Base-by-base conservation (phyloP, 2,329 filamentous ascomycete species). In the Cladosporium sp. region DNA sequence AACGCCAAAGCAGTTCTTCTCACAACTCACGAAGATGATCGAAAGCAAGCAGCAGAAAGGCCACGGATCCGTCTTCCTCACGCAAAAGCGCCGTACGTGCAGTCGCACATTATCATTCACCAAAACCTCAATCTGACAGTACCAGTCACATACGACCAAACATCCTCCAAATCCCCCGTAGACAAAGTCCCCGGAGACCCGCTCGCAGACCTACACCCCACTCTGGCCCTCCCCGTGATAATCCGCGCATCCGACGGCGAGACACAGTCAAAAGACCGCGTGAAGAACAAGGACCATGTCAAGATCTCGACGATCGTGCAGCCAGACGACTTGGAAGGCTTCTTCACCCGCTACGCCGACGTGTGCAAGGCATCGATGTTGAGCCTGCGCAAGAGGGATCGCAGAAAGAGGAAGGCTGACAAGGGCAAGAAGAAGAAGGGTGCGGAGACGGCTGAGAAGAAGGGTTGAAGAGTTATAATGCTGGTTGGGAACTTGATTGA, bases 321-420 rank as follows among this genome's bases (percentile, higher is more conserved):
- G 64, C 87, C 90, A 0, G 86, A 89, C 65, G 87, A 90, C 5
- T 77, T 98, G 13, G 93, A 96, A 63, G 81, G 78, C 0, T 99
- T 99, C 75, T 99, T 93, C 77, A 81, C 83, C 32, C 85, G 87
- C 60, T 99, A 98, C 80, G 93, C 93, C 25, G 95, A 98, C 71
- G 85, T 93, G 3, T 97, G 93, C 80, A 97, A 96, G 82, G 82
- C 85, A 0, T 92, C 93, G 6, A 97, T 98, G 93, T 84, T 86
- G 58, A 89, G 89, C 8, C 76, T 99, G 79, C 98, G 97, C 86
- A 97, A 96, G 76, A 86, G 95, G 71, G 94, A 98, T 80, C 86
- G 93, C 75, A 96, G 90, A 79, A 94, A 92, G 84, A 88, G 89
- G 70, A 91, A 90, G 80, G 87, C 86, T 82, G 91, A 91, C 76